Evolutionary conservation across 805 yeast genomes (phyloP).

Genomic region (Candida sithepensis): DNA sequence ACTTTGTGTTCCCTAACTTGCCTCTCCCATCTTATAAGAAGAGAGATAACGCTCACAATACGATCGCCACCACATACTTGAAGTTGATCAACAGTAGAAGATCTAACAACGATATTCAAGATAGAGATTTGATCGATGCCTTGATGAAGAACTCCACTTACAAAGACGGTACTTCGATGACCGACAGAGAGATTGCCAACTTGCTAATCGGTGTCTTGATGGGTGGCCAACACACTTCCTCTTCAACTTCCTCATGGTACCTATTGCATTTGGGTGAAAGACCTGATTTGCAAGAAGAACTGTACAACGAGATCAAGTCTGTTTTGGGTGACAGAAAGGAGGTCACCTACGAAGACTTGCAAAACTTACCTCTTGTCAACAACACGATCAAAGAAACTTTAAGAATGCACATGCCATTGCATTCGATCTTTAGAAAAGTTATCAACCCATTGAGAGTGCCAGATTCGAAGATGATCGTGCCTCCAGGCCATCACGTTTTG

Average conservation of each 20-base stretch:
- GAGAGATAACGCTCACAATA: slow-evolving; percentile 85
- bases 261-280: slow-evolving; percentile 84
- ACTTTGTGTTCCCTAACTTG: slow-evolving; percentile 91
- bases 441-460: slow-evolving; percentile 75
- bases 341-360: slow-evolving; percentile 77
- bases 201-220: slow-evolving; percentile 90
- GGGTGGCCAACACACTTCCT: slow-evolving; percentile 99
- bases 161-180: slow-evolving; percentile 92
- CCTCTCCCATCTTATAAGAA: slow-evolving; percentile 74
- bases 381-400: slow-evolving; percentile 88
- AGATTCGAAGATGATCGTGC: slow-evolving; percentile 73
- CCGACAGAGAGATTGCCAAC: slow-evolving; percentile 92
- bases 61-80: slow-evolving; percentile 78
- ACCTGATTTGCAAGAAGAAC: slow-evolving; percentile 79
- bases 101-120: slow-evolving; percentile 67
- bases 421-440: slow-evolving; percentile 92
- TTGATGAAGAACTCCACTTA: slow-evolving; percentile 79
- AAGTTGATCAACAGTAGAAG: slow-evolving; percentile 74
- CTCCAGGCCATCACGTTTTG: slow-evolving; percentile 83
- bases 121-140: slow-evolving; percentile 86
- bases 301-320: slow-evolving; percentile 67
- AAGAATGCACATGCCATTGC: slow-evolving; percentile 95
- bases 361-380: slow-evolving; percentile 75
- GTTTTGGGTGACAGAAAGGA: slow-evolving; percentile 57
- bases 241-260: slow-evolving; percentile 95